Evolutionary conservation across 2,329 filamentous ascomycete genomes (phyloP).

Genomic region (Talaromyces sp.): DNA sequence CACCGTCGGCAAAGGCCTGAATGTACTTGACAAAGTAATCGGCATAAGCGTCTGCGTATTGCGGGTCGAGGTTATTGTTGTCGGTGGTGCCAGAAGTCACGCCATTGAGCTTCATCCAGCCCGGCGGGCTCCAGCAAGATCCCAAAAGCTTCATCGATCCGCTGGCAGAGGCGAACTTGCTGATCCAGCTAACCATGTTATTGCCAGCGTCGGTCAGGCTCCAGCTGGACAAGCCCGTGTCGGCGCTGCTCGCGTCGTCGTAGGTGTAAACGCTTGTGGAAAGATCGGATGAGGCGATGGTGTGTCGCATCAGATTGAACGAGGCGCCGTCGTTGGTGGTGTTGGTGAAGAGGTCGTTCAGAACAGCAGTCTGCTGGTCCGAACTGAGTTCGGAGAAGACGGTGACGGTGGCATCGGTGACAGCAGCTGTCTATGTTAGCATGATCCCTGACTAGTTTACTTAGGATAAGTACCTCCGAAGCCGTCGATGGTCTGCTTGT

Average conservation of each 20-base stretch:
- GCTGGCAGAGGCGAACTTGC: background rate
- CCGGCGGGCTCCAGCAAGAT: conserved; percentile 4
- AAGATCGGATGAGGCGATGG: conserved; percentile 2
- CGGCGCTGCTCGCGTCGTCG: background rate
- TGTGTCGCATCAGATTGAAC: conserved; percentile 4
- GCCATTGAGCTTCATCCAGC: conserved; percentile 5
- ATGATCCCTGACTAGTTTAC: background rate
- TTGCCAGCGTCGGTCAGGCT: background rate
- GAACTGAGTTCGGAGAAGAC: conserved; percentile 2
- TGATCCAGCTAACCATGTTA: conserved; percentile 1
- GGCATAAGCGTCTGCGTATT: background rate
- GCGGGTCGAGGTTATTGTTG: conserved; percentile 3
- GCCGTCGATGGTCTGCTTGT: conserved; percentile 5
- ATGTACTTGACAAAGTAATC: conserved; percentile 7
- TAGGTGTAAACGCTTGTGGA: conserved; percentile 2
- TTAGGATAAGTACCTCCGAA: conserved; percentile 1
- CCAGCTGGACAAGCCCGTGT: background rate
- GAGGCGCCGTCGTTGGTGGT: background rate
- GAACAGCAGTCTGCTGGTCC: background rate
- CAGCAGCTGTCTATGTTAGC: background rate
- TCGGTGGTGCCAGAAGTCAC: background rate
- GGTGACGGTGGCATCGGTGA: conserved; percentile 6
- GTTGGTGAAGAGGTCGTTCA: conserved; percentile 3
- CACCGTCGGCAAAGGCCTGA: conserved; percentile 1
- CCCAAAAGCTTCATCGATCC: background rate